Percentiles rank a stretch among this genome's conserved stretches.
phyloP scores from a whole-genome alignment of 169 alveolate genomes.

The Cryptosporidium meleagridis region DNA sequence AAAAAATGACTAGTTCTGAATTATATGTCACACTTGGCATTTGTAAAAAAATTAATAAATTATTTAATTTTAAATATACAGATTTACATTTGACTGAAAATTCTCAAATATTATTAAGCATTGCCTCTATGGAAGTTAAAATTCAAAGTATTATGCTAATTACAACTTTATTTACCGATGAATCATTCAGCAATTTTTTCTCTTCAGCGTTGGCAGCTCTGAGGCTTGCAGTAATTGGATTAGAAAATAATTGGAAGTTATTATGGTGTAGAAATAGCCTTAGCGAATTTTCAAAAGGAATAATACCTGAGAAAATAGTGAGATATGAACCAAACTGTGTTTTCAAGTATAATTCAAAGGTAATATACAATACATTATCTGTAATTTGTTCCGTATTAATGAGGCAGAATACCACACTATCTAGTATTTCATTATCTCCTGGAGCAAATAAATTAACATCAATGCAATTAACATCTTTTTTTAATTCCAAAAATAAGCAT shows the following conservation, averaged over 20 bases:
- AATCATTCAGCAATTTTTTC: not conserved
- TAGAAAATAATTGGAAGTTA: constrained; percentile 21
- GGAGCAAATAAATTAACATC: constrained; percentile 16
- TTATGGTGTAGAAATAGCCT: constrained; percentile 14
- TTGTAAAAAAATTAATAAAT: not conserved
- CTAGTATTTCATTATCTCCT: constrained; percentile 56
- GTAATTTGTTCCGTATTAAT: constrained; percentile 23
- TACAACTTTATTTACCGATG: constrained; percentile 1
- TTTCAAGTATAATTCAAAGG: constrained; percentile 21
- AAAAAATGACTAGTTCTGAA: not conserved
- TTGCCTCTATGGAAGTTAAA: not conserved
- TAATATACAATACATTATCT: constrained; percentile 2
- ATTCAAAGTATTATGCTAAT: constrained; percentile 3
- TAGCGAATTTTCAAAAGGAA: constrained; percentile 36
- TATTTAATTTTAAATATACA: not conserved
- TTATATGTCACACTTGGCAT: not conserved
- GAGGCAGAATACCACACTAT: constrained; percentile 55
- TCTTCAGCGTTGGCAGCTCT: not conserved
- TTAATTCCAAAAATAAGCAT: not conserved
- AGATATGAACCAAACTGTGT: not conserved
- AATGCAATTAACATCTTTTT: not conserved
- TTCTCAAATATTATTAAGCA: not conserved
- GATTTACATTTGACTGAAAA: not conserved
- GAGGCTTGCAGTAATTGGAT: not conserved
- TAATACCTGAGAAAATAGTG: constrained; percentile 10